phyloP scores from a whole-genome alignment of 1,284 basidiomycete genomes.

The Anthracocystis walkeri region DNA sequence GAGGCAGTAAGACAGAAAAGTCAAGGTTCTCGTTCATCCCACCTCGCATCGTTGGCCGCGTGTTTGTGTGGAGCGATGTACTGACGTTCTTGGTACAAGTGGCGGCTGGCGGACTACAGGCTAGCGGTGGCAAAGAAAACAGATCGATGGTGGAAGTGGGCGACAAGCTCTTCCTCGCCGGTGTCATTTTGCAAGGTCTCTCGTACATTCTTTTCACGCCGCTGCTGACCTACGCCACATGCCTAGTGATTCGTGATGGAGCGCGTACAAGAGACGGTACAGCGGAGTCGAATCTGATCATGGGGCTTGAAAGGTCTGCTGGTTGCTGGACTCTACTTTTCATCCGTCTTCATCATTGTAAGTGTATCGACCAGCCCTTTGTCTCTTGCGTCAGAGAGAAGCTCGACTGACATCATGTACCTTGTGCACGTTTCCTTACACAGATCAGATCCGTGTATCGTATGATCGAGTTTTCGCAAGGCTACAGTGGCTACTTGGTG shows the following conservation, averaged over 20 bases:
- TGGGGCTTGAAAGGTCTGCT: slow-evolving; percentile 28
- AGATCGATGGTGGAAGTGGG: slow-evolving; percentile 32
- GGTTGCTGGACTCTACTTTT: slow-evolving; percentile 35
- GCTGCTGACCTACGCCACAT: slow-evolving; percentile 37
- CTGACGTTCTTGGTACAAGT: slow-evolving; percentile 59
- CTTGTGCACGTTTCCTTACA: background rate
- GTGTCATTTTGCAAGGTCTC: slow-evolving; percentile 49
- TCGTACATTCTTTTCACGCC: slow-evolving; percentile 54
- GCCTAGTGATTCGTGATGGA: slow-evolving; percentile 23
- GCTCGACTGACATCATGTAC: background rate
- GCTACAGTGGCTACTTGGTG: slow-evolving; percentile 49
- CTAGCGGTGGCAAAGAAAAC: slow-evolving; percentile 26
- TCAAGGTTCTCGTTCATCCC: slow-evolving; percentile 50
- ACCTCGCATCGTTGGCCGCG: slow-evolving; percentile 49
- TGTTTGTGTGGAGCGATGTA: slow-evolving; percentile 65
- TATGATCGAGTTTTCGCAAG: slow-evolving; percentile 55
- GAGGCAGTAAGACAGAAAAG: slow-evolving; percentile 35
- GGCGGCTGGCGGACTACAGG: slow-evolving; percentile 51
- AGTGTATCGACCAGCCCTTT: background rate
- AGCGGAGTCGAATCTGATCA: slow-evolving; percentile 6
- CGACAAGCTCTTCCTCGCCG: slow-evolving; percentile 53
- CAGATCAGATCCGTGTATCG: slow-evolving; percentile 54
- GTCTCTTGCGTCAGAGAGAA: background rate
- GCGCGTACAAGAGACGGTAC: slow-evolving; percentile 1
- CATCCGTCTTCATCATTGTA: slow-evolving; percentile 39